Base-by-base conservation (phyloP, 2,329 filamentous ascomycete species). In the Cordyceps cicadae region DNA sequence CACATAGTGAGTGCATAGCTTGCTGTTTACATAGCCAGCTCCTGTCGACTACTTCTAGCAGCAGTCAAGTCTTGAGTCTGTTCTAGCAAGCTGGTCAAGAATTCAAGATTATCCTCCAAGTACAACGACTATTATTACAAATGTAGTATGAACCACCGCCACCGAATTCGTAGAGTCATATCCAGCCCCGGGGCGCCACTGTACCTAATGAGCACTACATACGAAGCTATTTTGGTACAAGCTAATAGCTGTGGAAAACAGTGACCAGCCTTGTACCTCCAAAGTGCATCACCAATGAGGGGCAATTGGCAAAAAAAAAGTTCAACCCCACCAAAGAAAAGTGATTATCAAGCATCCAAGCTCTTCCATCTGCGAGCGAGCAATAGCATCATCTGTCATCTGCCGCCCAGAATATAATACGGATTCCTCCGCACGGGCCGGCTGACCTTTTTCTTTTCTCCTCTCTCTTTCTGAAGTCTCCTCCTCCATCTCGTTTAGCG, bases 321-420 rank as follows among this genome's bases (percentile, higher is more conserved):
- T 60, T 48, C 57, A 60, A 60, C 57, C 57, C 56, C 56, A 59
- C 56, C 57, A 19, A 43, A 46, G 45, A 60, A 60, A 60, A 60
- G 57, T 60, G 57, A 60, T 60, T 60, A 60, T 60, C 57, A 60
- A 60, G 57, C 57, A 60, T 43, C 39, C 39, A 53, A 60, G 50
- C 39, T 53, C 49, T 59, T 59, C 56, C 56, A 59, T 59, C 56
- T 52, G 17, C 56, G 14, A 43, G 24, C 24, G 14, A 29, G 21
- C 46, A 29, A 29, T 29, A 29, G 24, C 24, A 24, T 24, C 29
- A 29, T n/a, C 24, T 34, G 55, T 24, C 29, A 29, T n/a, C 24
- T 34, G 55, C 37, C 34, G 24, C 48, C 46, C 32, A 45, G 37
- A n/a, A 34, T 54, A 60, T 60, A 39, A 48, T 48, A 32, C 50